Percentiles rank a stretch among this genome's conserved stretches.
These are phyloP conservation scores for Candida ulmi DNA, from an alignment of 805 yeast species.

Conservation along the genomic window DNA sequence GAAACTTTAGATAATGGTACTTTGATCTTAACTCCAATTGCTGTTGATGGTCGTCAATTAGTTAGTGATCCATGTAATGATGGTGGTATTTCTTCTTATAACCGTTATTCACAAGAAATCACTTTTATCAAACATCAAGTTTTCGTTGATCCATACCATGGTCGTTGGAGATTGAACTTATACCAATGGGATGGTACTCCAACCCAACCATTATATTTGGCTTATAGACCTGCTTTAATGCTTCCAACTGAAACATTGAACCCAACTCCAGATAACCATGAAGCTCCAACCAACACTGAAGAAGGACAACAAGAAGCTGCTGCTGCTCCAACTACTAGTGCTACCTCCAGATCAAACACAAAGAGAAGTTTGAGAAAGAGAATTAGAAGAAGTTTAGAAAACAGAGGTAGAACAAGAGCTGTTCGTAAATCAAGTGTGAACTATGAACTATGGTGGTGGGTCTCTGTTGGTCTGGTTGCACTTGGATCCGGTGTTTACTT, in stretches of 20 bases:
- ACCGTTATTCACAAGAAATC: constrained; percentile 67
- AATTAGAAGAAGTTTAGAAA: constrained; percentile 72
- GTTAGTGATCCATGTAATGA: constrained; percentile 83
- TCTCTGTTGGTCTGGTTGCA: constrained; percentile 38
- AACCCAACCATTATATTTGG: constrained; percentile 84
- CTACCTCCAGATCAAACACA: constrained; percentile 22
- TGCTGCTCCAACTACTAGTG: too few relatives aligned
- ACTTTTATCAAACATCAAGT: constrained; percentile 53
- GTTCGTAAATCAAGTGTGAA: constrained; percentile 34
- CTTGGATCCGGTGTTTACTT: constrained; percentile 28
- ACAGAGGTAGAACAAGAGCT: constrained; percentile 75
- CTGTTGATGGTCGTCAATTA: constrained; percentile 89
- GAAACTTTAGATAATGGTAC: constrained; percentile 59
- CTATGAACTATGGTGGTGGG: constrained; percentile 52
- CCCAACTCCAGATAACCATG: constrained; percentile 52
- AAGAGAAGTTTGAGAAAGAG: constrained; percentile 34
- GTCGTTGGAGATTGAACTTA: constrained; percentile 69
- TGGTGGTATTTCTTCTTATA: constrained; percentile 52
- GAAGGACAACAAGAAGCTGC: too few relatives aligned
- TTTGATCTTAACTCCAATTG: constrained; percentile 63
- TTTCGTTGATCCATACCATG: constrained; percentile 72
- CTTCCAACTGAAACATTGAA: constrained; percentile 87
- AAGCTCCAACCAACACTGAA: constrained; percentile 27
- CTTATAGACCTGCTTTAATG: constrained; percentile 94
- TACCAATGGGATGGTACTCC: constrained; percentile 75